Evolutionary conservation across 768 basidiomycete species (phyloP), one percentile per base, ranked within the genome.

Genomic region (Kwoniella heveanensis): DNA sequence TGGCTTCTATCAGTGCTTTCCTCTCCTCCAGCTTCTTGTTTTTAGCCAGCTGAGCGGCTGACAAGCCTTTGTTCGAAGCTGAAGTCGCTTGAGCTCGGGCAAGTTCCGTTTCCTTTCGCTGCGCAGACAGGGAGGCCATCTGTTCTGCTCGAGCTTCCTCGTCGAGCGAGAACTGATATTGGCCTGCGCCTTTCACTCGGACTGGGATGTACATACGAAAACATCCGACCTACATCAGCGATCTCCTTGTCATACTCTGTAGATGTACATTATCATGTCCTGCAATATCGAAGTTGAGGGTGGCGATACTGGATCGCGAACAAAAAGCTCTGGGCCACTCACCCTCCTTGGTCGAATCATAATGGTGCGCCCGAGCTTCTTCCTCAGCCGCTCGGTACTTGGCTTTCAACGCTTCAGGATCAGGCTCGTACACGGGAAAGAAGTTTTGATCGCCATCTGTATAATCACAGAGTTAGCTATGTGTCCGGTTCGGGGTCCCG

Each of bases 141-240:
- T 97, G 88, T 54, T 83, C 82, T 67, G 81, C 82, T 47, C 96
- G 84, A 27, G 85, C 86, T 67, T 90, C 89, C 72, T 92, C 91
- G 70, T 96, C 92, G 2, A 78, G 85, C 13, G 91, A 91, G 80
- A 98, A 94, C 76, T 91, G 89, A 79, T 95, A 96, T 80, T 90
- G 91, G 0, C 86, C 93, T 0, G 95, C 94, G 48, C 90, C 96
- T 78, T 88, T 89, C 13, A 89, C 86, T 17, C 96, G 90, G 21
- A 90, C 87, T 76, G 30, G 1, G 29, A 6, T 5, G 13, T 32
- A 32, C 13, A 32, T n/a, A n/a, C n/a, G n/a, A n/a, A n/a, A n/a
- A n/a, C n/a, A n/a, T n/a, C n/a, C n/a, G n/a, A n/a, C n/a, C n/a
- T n/a, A n/a, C n/a, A n/a, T n/a, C n/a, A n/a, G n/a, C n/a, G n/a